Evolutionary conservation across 768 basidiomycete species (phyloP), one percentile per base, ranked within the genome.

Genomic region (Mrakia gelida): DNA sequence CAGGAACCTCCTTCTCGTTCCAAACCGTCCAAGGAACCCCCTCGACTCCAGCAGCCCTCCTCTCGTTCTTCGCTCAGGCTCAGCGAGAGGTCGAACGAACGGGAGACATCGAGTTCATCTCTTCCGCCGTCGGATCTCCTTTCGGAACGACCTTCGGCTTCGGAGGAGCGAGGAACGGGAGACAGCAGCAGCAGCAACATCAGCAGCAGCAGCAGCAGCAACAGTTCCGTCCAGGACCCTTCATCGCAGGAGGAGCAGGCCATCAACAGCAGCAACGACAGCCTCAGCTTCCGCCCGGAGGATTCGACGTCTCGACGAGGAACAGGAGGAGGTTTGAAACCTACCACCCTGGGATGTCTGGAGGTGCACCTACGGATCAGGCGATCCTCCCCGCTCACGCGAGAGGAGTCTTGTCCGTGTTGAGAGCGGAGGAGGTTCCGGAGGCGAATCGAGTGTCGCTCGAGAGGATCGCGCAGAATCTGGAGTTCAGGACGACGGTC

Each of bases 401-500:
- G 32, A 49, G 71, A 28, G 38, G 73, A 16, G 59, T 65, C 7
- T 21, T 65, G 73, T 43, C 28, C n/a, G 56, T 45, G 61, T 30
- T 65, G 23, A 45, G 59, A 41, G n/a, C 21, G 15, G 75, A 75
- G 7, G 49, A 43, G 63, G 63, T 68, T 18, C 63, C 75, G 0
- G 49, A 54, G 65, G 75, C 75, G 28, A 75, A 75, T 32, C 59
- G 61, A 18, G 30, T 75, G 30, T 13, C 30, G 26, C 49, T 75
- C 13, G 75, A 52, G 11, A 43, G 75, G 45, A 63, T 75, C 45
- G 28, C n/a, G 1, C 45, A 30, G 9, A 49, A 63, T 2, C 8
- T 68, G 9, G 75, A 75, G 65, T 68, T 49, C 8, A 43, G 75
- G 63, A 54, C 61, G 63, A 75, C 75, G 28, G 75, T 75, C 28